Base-by-base conservation (phyloP, 345 rosid genomes). In the Adansonia digitata region DNA sequence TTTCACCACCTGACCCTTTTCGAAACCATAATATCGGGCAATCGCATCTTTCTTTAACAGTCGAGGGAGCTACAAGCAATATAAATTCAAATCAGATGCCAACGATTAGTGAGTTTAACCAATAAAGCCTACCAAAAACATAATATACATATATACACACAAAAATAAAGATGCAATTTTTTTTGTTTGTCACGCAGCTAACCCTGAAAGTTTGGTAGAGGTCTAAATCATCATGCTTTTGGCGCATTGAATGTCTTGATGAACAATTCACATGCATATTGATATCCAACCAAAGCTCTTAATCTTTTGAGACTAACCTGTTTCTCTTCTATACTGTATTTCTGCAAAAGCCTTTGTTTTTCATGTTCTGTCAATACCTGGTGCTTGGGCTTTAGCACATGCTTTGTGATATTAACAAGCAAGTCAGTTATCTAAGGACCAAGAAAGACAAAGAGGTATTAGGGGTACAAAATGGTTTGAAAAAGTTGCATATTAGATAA, bases 351-450 rank as follows among this genome's bases (percentile, higher is more conserved):
- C 74, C 66, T 63, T 60, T 81, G 68, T 80, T 95, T 95, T 81
- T 91, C 96, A 70, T 75, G 49, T 43, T 89, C 89, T 31, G 82
- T 87, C 62, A 95, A 76, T 35, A 93, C 86, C 39, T 65, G 85
- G 81, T 90, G 97, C 75, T 74, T 78, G 59, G 97, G 99, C 82
- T 87, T 91, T 69, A 93, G 74, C 56, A 81, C 87, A 75, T 95
- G 99, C 84, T 91, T 85, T 7, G 98, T 93, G 80, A 93, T 83
- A 81, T 95, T 93, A 70, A 90, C 89, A 55, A 95, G 90, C 76
- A 92, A 78, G 42, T 88, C 93, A 9, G 92, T 83, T 52, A 92
- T 88, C 97, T 92, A 85, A 62, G 59, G 71, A 49, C 46, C 75
- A 73, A 79, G 42, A 64, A 52, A 40, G 5, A 24, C 9, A 27